A percentile compares a stretch with the other conserved stretches of the same genome.
Evolutionary conservation across 176 grass and related monocot genomes (phyloP).

Genomic region (Pontederia crassipes): DNA sequence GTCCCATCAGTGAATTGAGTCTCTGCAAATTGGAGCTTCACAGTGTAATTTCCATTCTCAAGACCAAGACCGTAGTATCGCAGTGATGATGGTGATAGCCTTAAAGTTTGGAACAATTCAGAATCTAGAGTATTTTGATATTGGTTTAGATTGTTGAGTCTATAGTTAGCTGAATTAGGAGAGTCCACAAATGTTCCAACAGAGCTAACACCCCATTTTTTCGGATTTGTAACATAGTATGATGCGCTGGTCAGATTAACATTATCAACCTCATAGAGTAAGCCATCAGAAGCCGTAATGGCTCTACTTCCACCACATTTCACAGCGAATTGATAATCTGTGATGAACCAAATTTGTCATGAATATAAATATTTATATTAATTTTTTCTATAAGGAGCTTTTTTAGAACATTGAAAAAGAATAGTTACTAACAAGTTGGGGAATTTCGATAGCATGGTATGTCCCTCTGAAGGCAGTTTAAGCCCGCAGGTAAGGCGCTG

Average conservation of each 20-base stretch:
- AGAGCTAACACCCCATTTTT: conserved; percentile 67
- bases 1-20: conserved; percentile 26
- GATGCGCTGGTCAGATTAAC: conserved; percentile 26
- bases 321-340: conserved; percentile 67
- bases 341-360: background rate
- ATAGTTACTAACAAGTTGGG: conserved; percentile 38
- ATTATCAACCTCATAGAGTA: conserved; percentile 40
- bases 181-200: conserved; percentile 42
- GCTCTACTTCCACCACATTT: conserved; percentile 42
- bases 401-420: background rate
- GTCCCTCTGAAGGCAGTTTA: conserved; percentile 53
- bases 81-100: conserved; percentile 72
- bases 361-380: background rate
- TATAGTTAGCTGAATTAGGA: conserved; percentile 24
- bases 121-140: conserved; percentile 58
- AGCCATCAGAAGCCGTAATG: conserved; percentile 40
- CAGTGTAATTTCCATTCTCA: conserved; percentile 86
- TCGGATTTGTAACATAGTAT: conserved; percentile 15
- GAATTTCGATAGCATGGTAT: conserved; percentile 43
- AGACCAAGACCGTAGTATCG: conserved; percentile 84
- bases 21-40: conserved; percentile 73
- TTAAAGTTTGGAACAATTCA: conserved; percentile 58
- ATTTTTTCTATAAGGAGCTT: background rate
- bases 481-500: conserved; percentile 46
- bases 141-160: conserved; percentile 27